These are phyloP conservation scores for Rhododendron vialii DNA, from an alignment of 148 eudicot genomes.

Conservation along the genomic window DNA sequence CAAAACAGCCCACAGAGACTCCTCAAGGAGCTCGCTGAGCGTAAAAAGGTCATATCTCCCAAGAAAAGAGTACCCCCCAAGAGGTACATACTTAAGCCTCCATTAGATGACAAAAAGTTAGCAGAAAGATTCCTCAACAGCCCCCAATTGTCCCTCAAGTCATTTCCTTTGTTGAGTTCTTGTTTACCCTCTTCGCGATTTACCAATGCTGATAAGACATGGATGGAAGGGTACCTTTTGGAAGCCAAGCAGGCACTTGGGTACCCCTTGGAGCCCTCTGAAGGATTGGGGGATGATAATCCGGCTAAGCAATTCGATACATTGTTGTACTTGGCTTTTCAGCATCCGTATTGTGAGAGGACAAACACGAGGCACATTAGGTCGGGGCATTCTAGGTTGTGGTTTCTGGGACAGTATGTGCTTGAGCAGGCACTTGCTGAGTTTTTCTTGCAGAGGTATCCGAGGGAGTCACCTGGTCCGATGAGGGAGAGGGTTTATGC, in stretches of 20 bases:
- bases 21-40: conserved; percentile 73
- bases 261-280: conserved; percentile 77
- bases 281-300: conserved; percentile 63
- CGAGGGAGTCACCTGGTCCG: conserved; percentile 24
- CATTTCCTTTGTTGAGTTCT: conserved; percentile 84
- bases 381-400: conserved; percentile 82
- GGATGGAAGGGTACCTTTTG: conserved; percentile 89
- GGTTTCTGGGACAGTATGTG: conserved; percentile 84
- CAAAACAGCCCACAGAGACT: conserved; percentile 77
- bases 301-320: conserved; percentile 95
- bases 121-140: conserved; percentile 76
- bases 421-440: conserved; percentile 82
- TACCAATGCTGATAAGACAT: conserved; percentile 56
- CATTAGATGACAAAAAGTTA: conserved; percentile 70
- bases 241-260: conserved; percentile 95
- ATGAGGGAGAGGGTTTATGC: conserved; percentile 24
- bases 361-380: conserved; percentile 71
- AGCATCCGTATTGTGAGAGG: conserved; percentile 82
- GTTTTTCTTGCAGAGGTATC: conserved; percentile 59
- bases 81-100: conserved; percentile 82
- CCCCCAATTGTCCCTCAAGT: conserved; percentile 79
- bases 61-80: conserved; percentile 64
- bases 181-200: conserved; percentile 68
- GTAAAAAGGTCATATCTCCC: conserved; percentile 63
- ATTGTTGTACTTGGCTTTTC: conserved; percentile 81